Evolutionary conservation across 768 basidiomycete species (phyloP), one percentile per base, ranked within the genome.

Genomic region (Rhizopogon rudus): DNA sequence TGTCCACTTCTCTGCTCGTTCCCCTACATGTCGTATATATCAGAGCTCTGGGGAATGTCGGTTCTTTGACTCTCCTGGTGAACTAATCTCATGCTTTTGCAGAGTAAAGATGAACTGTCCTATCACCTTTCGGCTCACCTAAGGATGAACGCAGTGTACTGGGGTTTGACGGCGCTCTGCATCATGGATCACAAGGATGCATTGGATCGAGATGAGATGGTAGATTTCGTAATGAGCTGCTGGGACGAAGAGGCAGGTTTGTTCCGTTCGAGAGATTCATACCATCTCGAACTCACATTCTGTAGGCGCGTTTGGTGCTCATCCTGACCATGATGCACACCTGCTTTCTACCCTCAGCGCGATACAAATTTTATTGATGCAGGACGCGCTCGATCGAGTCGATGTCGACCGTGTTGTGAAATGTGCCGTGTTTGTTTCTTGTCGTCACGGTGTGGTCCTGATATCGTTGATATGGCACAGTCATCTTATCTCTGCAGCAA

Each of bases 121-220:
- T 96, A 96, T 72, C 92, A 96, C 68, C 77, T 96, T 17, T 95
- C 95, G 0, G 78, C 93, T 10, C 97, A 99, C 70, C 80, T 98
- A 7, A 89, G 96, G 7, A 77, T 99, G 71, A 98, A 98, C 69
- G 96, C 94, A 2, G 77, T 98, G 7, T 99, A 97, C 70, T 99
- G 97, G 97, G 97, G 93, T 7, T 75, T 94, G 40, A 93, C 89
- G 0, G 93, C 97, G 0, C 74, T 96, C 3, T 88, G 80, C 39
- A 76, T 93, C 44, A 89, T 98, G 86, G 82, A 79, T 1, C 81
- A 80, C 44, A 75, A 82, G 53, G 88, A 94, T 48, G 92, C 92
- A 0, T 74, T 99, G 51, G 81, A 89, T 61, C 74, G 86, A 40
- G 83, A 92, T 25, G 93, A 92, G 59, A 91, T 91, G 80, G 81